Evolutionary conservation across 768 basidiomycete species (phyloP).

Genomic region (Suillus sp.): DNA sequence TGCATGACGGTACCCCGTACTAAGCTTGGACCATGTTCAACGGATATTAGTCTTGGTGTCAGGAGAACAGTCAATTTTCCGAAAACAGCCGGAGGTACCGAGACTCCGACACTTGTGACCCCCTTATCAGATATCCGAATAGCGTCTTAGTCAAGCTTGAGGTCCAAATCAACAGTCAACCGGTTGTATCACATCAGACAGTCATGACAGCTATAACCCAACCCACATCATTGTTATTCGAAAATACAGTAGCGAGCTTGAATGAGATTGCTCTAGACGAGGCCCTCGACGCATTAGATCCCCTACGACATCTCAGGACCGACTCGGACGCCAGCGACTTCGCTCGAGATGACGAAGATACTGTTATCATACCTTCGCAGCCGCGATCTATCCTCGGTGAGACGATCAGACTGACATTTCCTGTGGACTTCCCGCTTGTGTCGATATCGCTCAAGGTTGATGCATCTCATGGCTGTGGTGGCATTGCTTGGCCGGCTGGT

Average conservation of each 20-base stretch:
- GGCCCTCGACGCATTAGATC: constrained; percentile 54
- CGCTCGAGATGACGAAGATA: constrained; percentile 21
- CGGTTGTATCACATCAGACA: neutral
- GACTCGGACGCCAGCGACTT: constrained; percentile 33
- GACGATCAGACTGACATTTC: constrained; percentile 46
- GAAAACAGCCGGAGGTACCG: too few species aligned
- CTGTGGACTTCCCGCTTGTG: constrained; percentile 18
- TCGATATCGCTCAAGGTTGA: constrained; percentile 62
- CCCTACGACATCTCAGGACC: constrained; percentile 60
- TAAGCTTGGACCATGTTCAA: neutral
- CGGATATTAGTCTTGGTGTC: neutral
- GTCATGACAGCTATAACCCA: constrained; percentile 10
- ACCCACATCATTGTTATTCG: constrained; percentile 10
- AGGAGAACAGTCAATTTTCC: neutral
- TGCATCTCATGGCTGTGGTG: constrained; percentile 87
- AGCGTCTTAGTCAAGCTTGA: neutral
- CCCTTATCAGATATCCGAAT: too few species aligned
- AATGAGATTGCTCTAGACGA: constrained; percentile 53
- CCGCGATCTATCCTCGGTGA: constrained; percentile 51
- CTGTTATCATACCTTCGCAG: constrained; percentile 54
- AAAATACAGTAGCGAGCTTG: constrained; percentile 13
- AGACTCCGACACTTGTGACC: too few species aligned
- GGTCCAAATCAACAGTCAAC: neutral
- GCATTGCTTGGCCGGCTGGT: constrained; percentile 91
- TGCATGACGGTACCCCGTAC: neutral